Evolutionary conservation across 768 basidiomycete species (phyloP).

Genomic region (Plicaturopsis crispa): DNA sequence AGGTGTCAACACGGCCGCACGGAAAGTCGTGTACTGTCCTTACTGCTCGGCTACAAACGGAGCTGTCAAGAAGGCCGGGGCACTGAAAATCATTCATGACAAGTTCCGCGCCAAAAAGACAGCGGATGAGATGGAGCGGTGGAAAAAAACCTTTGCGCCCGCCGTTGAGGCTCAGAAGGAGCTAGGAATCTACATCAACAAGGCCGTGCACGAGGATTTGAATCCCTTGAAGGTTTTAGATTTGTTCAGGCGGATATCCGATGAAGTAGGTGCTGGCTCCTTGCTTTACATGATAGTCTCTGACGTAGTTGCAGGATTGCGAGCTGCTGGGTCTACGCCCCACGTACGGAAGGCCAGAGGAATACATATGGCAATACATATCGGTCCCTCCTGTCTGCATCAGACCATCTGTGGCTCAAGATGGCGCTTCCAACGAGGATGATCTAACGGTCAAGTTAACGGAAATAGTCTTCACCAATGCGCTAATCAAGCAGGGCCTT

Average conservation of each 20-base stretch:
- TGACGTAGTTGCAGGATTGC: constrained; percentile 58
- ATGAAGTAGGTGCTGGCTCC: constrained; percentile 51
- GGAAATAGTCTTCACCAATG: constrained; percentile 93
- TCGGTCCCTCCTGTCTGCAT: constrained; percentile 98
- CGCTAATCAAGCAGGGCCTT: constrained; percentile 85
- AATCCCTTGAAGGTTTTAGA: constrained; percentile 92
- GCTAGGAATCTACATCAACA: constrained; percentile 74
- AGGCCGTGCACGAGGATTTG: constrained; percentile 86
- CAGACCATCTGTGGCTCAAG: constrained; percentile 93
- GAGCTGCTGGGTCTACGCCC: constrained; percentile 91
- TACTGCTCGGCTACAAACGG: constrained; percentile 94
- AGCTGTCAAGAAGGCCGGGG: constrained; percentile 91
- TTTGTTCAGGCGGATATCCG: constrained; percentile 85
- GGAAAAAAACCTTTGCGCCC: constrained; percentile 72
- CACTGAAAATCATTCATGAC: constrained; percentile 95
- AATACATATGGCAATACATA: constrained; percentile 98
- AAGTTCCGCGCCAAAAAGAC: constrained; percentile 95
- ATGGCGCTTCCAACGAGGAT: constrained; percentile 97
- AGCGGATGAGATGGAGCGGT: constrained; percentile 80
- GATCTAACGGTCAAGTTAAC: constrained; percentile 96
- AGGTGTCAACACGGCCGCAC: constrained; percentile 76
- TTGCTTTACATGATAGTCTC: not conserved
- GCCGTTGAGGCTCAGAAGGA: constrained; percentile 88
- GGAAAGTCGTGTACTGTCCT: constrained; percentile 88
- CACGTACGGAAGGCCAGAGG: constrained; percentile 84